Evolutionary conservation across 345 rosid genomes (phyloP).

Genomic region (Corchorus capsularis): DNA sequence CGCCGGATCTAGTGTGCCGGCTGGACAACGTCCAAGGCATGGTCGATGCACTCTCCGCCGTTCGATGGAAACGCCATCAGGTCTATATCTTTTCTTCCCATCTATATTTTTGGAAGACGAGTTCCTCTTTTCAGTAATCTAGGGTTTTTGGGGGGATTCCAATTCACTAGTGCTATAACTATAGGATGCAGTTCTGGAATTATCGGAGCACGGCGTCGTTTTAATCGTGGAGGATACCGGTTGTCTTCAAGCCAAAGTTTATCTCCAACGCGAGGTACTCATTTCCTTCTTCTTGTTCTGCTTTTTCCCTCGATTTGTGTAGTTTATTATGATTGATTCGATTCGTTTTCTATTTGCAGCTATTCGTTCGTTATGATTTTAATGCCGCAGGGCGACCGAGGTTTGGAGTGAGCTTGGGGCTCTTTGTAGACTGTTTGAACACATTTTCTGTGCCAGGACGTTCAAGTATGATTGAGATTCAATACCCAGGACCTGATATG

Average conservation of each 20-base stretch:
- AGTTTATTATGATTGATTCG: neutral
- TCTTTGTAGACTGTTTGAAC: constrained; percentile 86
- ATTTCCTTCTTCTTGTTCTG: neutral
- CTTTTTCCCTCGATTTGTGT: neutral
- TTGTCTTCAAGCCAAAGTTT: constrained; percentile 93
- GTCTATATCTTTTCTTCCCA: constrained; percentile 25
- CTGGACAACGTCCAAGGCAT: constrained; percentile 84
- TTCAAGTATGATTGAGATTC: constrained; percentile 68
- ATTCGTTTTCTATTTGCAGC: constrained; percentile 36
- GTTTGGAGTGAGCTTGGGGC: constrained; percentile 89
- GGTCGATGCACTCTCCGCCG: constrained; percentile 89
- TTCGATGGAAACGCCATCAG: constrained; percentile 95
- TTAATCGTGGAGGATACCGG: constrained; percentile 81
- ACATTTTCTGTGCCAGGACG: constrained; percentile 84
- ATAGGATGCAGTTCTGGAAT: constrained; percentile 79
- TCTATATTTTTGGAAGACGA: neutral
- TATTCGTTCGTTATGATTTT: constrained; percentile 67
- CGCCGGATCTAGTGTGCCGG: constrained; percentile 73
- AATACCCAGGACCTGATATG: constrained; percentile 95
- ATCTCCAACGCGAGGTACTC: constrained; percentile 85
- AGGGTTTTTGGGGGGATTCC: constrained; percentile 8
- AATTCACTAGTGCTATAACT: neutral
- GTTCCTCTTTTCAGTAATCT: neutral
- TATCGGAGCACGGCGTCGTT: constrained; percentile 88
- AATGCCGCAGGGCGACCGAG: constrained; percentile 71